Evolutionary conservation across 1,284 basidiomycete genomes (phyloP), one percentile per base, ranked within the genome.

Genomic region (Hemileia vastatrix): DNA sequence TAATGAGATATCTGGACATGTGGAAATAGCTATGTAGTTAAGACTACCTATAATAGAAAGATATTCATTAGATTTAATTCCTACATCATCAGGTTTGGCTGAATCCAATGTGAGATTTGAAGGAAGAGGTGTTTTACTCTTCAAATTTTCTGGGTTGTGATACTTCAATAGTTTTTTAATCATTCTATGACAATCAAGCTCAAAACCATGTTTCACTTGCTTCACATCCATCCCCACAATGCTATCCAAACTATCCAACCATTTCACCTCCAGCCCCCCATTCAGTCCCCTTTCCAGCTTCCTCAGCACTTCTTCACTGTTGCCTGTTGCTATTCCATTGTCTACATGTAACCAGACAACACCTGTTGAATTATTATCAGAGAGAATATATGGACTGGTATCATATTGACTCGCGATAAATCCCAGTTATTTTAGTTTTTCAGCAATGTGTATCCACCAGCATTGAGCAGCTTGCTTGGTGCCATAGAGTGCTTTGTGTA

Each of bases 391-490:
- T 8, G 52, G 8, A n/a, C 48, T 44, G 1, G 3, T 2, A 15
- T 59, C 23, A 23, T 4, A 59, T 8, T 51, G 31, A 31, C 48
- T 52, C 13, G 23, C 6, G 3, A 1, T 3, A 18, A 49, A 59
- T 2, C 57, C 57, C 8, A 59, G 15, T 50, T 47, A 33, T 18
- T 1, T 47, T 13, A 3, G 27, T 15, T 6, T 49, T 3, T 11
- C 50, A 23, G n/a, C 49, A 58, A 23, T 32, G 50, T 5, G 48
- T 36, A 11, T 58, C 56, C 56, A 57, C 56, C 56, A 57, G 40
- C 56, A 58, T 4, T 40, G n/a, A 1, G 43, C 57, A 1, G 32
- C 57, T 27, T 58, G 57, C 33, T 58, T 58, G 1, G 57, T 58
- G 11, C 57, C 32, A 36, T 58, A 58, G 1, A 58, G 32, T n/a